phyloP scores from a whole-genome alignment of 2,329 filamentous ascomycete genomes.

The Fusarium marasasianum region DNA sequence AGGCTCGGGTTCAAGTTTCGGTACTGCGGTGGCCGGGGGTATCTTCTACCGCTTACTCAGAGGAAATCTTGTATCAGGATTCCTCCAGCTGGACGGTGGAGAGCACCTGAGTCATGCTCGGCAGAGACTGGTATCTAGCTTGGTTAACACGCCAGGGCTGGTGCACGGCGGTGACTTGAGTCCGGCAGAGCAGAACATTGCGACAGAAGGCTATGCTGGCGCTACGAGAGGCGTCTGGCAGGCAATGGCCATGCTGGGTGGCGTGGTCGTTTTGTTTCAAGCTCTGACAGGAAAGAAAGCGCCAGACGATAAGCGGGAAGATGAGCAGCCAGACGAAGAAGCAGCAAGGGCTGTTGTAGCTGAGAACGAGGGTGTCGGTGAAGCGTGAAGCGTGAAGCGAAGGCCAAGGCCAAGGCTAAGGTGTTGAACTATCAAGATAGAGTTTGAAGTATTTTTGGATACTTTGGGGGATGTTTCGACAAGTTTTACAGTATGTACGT shows the following conservation, averaged over 20 bases:
- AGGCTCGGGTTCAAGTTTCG: conserved; percentile 83
- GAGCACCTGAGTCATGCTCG: conserved; percentile 47
- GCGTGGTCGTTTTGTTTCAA: conserved; percentile 58
- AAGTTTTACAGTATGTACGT: background rate
- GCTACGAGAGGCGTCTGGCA: conserved; percentile 59
- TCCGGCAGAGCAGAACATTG: conserved; percentile 54
- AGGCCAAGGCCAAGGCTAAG: background rate
- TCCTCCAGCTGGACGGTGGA: conserved; percentile 57
- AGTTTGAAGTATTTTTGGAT: background rate
- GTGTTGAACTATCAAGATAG: conserved; percentile 2
- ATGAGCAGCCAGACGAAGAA: conserved; percentile 47
- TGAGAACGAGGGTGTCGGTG: conserved; percentile 47
- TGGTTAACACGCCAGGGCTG: conserved; percentile 62
- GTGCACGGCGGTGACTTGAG: conserved; percentile 57
- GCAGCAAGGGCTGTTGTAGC: conserved; percentile 37
- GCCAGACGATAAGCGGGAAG: conserved; percentile 59
- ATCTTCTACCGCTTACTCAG: conserved; percentile 73
- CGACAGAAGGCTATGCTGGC: conserved; percentile 58
- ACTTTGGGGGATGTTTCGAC: background rate
- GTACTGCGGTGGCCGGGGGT: conserved; percentile 81
- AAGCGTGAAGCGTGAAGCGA: conserved; percentile 42
- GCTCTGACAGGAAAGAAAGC: conserved; percentile 62
- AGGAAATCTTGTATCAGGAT: conserved; percentile 64
- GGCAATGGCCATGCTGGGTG: conserved; percentile 55
- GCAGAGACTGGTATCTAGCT: conserved; percentile 53